Conservation (phyloP, 371 early-diverging fungal genomes). For the Rhizopus sp. region DNA sequence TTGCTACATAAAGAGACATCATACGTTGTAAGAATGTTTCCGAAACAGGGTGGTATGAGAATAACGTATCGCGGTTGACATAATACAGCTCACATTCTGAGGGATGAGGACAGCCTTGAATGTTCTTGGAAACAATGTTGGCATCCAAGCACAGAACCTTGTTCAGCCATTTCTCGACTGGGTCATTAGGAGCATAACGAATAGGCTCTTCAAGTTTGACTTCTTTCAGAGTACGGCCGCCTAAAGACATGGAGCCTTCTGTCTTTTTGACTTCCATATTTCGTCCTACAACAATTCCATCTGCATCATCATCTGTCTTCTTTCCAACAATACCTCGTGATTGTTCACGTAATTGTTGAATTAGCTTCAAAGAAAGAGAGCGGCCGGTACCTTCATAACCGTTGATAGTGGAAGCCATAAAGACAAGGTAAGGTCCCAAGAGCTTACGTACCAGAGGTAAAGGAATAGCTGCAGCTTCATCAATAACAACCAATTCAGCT, state of each 20-base stretch:
- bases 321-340: slow-evolving; percentile 75
- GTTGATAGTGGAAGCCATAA: slow-evolving; percentile 99
- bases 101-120: slow-evolving; percentile 92
- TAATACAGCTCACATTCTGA: slow-evolving; percentile 93
- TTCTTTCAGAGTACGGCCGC: slow-evolving; percentile 85
- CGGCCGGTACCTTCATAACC: slow-evolving; percentile 99
- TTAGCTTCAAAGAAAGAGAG: slow-evolving; percentile 94
- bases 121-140: slow-evolving; percentile 69
- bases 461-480: slow-evolving; percentile 99
- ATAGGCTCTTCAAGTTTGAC: slow-evolving; percentile 95
- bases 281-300: slow-evolving; percentile 57
- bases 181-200: slow-evolving; percentile 92
- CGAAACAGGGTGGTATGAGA: slow-evolving; percentile 94
- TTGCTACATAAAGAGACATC: slow-evolving; percentile 96
- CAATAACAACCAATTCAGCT: slow-evolving; percentile 98
- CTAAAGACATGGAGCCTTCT: slow-evolving; percentile 48
- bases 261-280: slow-evolving; percentile 53
- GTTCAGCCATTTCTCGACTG: slow-evolving; percentile 98
- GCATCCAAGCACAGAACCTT: slow-evolving; percentile 94
- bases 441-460: slow-evolving; percentile 90
- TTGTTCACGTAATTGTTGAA: slow-evolving; percentile 92
- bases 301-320: slow-evolving; percentile 45
- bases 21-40: slow-evolving; percentile 97
- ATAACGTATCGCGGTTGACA: slow-evolving; percentile 96
- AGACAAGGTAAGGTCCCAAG: slow-evolving; percentile 94